Percentiles rank a stretch among this genome's conserved stretches.
phyloP scores from a whole-genome alignment of 441 rosid genomes.

The Adansonia gregorii region DNA sequence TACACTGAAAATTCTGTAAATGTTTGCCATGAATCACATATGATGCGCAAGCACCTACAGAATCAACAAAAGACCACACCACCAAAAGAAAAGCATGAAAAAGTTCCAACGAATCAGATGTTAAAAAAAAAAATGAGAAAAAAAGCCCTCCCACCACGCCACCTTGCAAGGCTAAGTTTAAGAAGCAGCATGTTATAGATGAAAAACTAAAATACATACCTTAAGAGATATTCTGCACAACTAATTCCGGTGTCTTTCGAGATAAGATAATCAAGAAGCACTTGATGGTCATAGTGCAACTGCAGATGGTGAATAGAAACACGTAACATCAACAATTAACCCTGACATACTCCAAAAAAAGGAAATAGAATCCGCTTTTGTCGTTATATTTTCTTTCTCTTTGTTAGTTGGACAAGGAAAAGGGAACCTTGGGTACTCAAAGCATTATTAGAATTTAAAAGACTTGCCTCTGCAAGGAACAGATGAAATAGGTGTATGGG shows the following conservation, averaged over 20 bases:
- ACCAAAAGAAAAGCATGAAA: slow-evolving; percentile 1
- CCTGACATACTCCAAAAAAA: background rate
- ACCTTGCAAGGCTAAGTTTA: background rate
- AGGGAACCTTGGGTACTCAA: background rate
- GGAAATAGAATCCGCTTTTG: background rate
- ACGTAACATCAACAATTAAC: slow-evolving; percentile 21
- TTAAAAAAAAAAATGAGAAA: slow-evolving; percentile 16
- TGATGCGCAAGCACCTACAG: slow-evolving; percentile 66
- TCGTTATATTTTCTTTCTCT: background rate
- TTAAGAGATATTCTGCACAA: slow-evolving; percentile 84
- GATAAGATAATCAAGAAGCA: slow-evolving; percentile 91
- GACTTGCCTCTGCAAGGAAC: slow-evolving; percentile 76
- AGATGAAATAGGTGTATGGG: slow-evolving; percentile 73
- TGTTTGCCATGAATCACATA: slow-evolving; percentile 60
- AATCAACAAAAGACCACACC: slow-evolving; percentile 20
- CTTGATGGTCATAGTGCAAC: slow-evolving; percentile 90
- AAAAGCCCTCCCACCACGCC: background rate
- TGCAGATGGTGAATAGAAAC: slow-evolving; percentile 35
- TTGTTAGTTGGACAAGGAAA: slow-evolving; percentile 11
- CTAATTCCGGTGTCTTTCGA: slow-evolving; percentile 74
- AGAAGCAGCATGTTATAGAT: slow-evolving; percentile 20
- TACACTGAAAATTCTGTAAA: slow-evolving; percentile 54
- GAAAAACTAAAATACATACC: slow-evolving; percentile 43
- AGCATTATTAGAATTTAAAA: slow-evolving; percentile 12
- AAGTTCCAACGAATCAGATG: slow-evolving; percentile 3